Percentiles rank a stretch among this genome's conserved stretches.
Evolutionary conservation across 441 rosid genomes (phyloP).

Genomic region (Metrosideros polymorpha): DNA sequence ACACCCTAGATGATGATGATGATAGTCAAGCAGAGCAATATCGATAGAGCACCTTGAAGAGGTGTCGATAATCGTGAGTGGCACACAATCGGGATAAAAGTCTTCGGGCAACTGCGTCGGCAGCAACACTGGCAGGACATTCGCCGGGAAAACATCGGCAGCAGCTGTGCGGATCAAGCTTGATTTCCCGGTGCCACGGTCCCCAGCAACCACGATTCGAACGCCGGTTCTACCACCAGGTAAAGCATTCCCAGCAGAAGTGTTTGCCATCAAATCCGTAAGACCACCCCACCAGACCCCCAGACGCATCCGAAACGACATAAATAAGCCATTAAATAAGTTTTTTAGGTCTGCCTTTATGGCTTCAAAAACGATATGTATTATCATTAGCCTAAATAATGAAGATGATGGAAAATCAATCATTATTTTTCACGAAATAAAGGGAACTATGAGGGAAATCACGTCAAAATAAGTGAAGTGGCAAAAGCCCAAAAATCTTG

Average conservation of each 20-base stretch:
- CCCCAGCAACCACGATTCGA: slow-evolving; percentile 83
- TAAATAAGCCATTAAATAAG: no score
- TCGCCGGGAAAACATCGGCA: slow-evolving; percentile 46
- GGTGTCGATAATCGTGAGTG: slow-evolving; percentile 70
- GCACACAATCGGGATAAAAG: slow-evolving; percentile 68
- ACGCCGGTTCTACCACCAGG: slow-evolving; percentile 38
- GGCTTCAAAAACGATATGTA: no score
- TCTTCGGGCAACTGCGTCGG: slow-evolving; percentile 69
- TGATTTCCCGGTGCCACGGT: slow-evolving; percentile 86
- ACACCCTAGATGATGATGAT: neutral
- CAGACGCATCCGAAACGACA: neutral
- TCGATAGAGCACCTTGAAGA: slow-evolving; percentile 43
- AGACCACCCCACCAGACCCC: neutral
- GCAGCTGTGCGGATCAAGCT: slow-evolving; percentile 84
- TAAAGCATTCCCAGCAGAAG: slow-evolving; percentile 28
- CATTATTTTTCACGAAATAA: accelerated
- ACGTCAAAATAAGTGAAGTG: no score
- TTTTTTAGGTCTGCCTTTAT: no score
- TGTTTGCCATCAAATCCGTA: slow-evolving; percentile 25
- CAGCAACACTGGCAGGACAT: slow-evolving; percentile 59
- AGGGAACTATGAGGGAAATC: no score
- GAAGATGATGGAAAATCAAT: no score
- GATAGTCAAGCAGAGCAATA: neutral
- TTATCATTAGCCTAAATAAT: no score
- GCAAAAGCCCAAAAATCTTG: no score